Base-by-base conservation (phyloP, 768 basidiomycete genomes). In the Crassisporium funariophilum region DNA sequence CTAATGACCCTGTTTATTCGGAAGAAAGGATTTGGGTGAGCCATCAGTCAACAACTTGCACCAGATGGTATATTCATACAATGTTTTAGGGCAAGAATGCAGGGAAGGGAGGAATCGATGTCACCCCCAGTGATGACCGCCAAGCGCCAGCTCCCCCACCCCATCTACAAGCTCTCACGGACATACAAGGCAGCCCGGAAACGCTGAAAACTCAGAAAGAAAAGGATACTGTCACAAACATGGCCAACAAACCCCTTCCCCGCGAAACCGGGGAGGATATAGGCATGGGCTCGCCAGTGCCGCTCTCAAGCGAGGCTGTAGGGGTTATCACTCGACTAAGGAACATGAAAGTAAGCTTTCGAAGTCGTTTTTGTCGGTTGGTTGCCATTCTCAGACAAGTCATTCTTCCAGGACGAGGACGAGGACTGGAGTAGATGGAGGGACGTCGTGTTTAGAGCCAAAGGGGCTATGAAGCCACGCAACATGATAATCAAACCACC, bases 1-100 rank as follows among this genome's bases (percentile, higher is more conserved):
- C 91, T 9, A 98, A 99, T 62, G 97, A 98, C 56, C 91, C 94
- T 2, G 78, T 98, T 2, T 99, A 99, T 66, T 86, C 88, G 13
- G 87, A 88, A 49, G 71, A 73, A 24, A 78, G 76, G 31, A 89
- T 90, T 41, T 91, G 89, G 89, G 89, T 83, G 56, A 31, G 61
- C 55, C 11, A n/a, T 21, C 22, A 31, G 24, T 69, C 61, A 17
- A 27, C n/a, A 20, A 17, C 25, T 17, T 12, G 17, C 39, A 21
- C 49, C 41, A 35, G 27, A 31, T 49, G 37, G 13, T 15, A 35
- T 23, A 17, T 25, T 49, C 42, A 53, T 36, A 42, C 46, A 12
- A 19, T 40, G 17, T 53, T 12, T 44, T 39, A 89, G 91, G 92
- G 92, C 24, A 65, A 73, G 20, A 78, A 79, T 13, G 62, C 89